Evolutionary conservation across 768 basidiomycete species (phyloP), one percentile per base, ranked within the genome.

Genomic region (Erythrobasidium yunnanense): DNA sequence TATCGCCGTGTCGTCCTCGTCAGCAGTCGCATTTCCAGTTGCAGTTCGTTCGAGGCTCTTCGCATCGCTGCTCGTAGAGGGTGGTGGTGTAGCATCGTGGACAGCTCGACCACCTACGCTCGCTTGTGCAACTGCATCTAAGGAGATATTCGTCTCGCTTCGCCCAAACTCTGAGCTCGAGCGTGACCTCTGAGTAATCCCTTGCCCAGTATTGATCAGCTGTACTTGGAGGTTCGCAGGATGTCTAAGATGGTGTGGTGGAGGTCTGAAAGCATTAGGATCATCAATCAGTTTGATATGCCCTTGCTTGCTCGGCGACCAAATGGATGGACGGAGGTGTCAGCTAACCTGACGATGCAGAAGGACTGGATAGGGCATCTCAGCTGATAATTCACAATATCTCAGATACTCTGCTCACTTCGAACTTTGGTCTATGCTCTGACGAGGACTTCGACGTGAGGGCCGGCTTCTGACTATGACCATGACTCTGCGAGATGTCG

Each of bases 201-300:
- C 23, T 77, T 15, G 80, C 76, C 49, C 74, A 77, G 82, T 85
- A 7, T 88, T 88, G 0, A 92, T 86, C 38, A 92, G 84, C 75
- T 93, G 90, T 4, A 93, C 85, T 72, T 93, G 90, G 0, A 93
- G 81, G 73, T 91, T 91, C 45, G 91, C 79, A 0, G 90, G 87
- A 69, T 92, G 88, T 23, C 54, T 22, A 32, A 55, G 27, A 8
- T 55, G 34, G 22, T 22, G 50, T 11, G 29, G 50, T n/a, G 38
- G 11, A 11, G 38, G 38, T 11, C 38, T 11, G 38, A 42, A 11
- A 42, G n/a, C n/a, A n/a, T n/a, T n/a, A n/a, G n/a, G n/a, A n/a
- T n/a, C n/a, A n/a, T n/a, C n/a, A n/a, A n/a, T n/a, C n/a, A n/a
- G n/a, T n/a, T n/a, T n/a, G n/a, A n/a, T n/a, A n/a, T n/a, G n/a